Evolutionary conservation across 495 filamentous ascomycete genomes (phyloP).

Genomic region (Penicillium ochrochloron): DNA sequence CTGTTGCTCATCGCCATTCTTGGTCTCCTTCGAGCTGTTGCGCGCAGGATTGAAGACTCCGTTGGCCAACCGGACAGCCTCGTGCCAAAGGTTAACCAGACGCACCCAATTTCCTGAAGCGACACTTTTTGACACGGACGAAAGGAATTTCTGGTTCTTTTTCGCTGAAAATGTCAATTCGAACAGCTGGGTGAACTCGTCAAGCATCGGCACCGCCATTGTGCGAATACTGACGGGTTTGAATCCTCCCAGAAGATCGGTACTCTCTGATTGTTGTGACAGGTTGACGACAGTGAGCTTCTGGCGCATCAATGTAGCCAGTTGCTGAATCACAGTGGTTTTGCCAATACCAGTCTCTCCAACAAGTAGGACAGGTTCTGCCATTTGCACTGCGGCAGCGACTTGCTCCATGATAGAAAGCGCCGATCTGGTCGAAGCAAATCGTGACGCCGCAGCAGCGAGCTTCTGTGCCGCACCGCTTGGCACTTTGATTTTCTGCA

Average conservation of each 20-base stretch:
- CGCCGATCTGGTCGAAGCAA: constrained; percentile 51
- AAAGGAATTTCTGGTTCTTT: constrained; percentile 85
- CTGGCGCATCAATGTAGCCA: constrained; percentile 79
- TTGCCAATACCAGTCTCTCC: constrained; percentile 99
- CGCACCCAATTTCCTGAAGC: constrained; percentile 82
- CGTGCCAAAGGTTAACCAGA: constrained; percentile 82
- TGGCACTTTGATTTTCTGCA: constrained; percentile 49
- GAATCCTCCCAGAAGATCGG: constrained; percentile 92
- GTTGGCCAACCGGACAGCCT: constrained; percentile 84
- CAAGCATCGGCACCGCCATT: constrained; percentile 86
- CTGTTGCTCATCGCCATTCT: constrained; percentile 60
- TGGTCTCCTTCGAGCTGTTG: constrained; percentile 39
- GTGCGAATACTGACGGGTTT: constrained; percentile 91
- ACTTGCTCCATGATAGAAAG: constrained; percentile 75
- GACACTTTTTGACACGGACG: constrained; percentile 76
- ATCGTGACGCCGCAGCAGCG: constrained; percentile 44
- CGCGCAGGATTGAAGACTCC: constrained; percentile 58
- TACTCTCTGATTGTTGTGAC: constrained; percentile 95
- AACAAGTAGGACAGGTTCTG: constrained; percentile 88
- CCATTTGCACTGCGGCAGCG: constrained; percentile 75
- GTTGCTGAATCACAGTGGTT: constrained; percentile 90
- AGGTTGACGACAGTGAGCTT: constrained; percentile 90
- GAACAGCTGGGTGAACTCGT: constrained; percentile 91
- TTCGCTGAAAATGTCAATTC: constrained; percentile 79
- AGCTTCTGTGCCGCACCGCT: constrained; percentile 39